Evolutionary conservation across 768 basidiomycete genomes (phyloP).

Genomic region (Tulasnella sp.): DNA sequence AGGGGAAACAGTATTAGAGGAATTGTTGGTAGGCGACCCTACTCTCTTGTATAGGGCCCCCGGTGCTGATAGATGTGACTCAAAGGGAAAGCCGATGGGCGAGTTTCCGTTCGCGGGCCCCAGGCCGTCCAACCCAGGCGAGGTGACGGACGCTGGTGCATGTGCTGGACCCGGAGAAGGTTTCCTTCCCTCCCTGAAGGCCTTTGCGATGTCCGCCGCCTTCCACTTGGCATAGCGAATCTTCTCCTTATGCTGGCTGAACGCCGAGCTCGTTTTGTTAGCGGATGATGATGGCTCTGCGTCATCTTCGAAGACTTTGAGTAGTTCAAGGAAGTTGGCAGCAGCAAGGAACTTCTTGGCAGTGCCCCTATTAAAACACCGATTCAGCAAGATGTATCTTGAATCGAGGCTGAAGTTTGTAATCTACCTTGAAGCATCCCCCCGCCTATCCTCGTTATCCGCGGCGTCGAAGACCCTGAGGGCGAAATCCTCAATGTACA

Average conservation of each 20-base stretch:
- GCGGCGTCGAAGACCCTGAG: conserved; percentile 78
- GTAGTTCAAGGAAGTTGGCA: conserved; percentile 85
- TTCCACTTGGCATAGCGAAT: conserved; percentile 96
- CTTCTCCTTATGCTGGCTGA: conserved; percentile 65
- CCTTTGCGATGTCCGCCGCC: conserved; percentile 88
- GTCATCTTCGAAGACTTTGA: conserved; percentile 57
- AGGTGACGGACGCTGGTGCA: conserved; percentile 19
- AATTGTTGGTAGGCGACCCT: background rate
- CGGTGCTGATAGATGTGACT: no score
- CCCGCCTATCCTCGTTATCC: conserved; percentile 83
- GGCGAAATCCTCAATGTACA: conserved; percentile 93
- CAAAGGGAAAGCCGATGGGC: conserved; percentile 17
- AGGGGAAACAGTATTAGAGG: conserved; percentile 10
- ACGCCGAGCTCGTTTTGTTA: background rate
- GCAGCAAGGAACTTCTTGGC: conserved; percentile 94
- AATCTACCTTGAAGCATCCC: conserved; percentile 59
- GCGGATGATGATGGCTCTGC: background rate
- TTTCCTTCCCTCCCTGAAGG: conserved; percentile 83
- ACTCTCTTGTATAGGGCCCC: background rate
- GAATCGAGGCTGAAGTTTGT: conserved; percentile 11
- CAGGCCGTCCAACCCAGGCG: no score
- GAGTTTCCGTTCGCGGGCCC: conserved; percentile 20
- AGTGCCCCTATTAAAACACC: conserved; percentile 47
- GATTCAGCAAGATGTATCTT: conserved; percentile 2
- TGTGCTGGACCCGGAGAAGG: conserved; percentile 73